Evolutionary conservation across 2,329 filamentous ascomycete species (phyloP).

Genomic region (Albifimbria verrucaria): DNA sequence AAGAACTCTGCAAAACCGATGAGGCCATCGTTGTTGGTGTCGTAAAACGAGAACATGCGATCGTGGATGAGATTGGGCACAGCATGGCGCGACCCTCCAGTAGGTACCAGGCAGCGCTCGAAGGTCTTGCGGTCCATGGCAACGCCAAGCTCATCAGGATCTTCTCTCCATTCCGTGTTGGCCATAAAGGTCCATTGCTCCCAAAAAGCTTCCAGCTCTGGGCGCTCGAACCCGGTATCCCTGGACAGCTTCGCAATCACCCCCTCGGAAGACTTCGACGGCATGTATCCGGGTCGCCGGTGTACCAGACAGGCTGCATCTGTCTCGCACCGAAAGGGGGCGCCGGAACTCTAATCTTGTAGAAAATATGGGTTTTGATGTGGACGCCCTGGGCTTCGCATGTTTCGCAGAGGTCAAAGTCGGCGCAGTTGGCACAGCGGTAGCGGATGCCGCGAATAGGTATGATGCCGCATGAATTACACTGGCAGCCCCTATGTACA

Average conservation of each 20-base stretch:
- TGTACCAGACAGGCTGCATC: slow-evolving; percentile 81
- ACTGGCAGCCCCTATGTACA: slow-evolving; percentile 87
- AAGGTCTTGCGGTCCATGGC: slow-evolving; percentile 94
- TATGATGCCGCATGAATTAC: slow-evolving; percentile 81
- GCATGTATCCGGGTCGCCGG: slow-evolving; percentile 75
- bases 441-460: slow-evolving; percentile 92
- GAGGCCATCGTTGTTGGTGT: slow-evolving; percentile 81
- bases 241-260: slow-evolving; percentile 66
- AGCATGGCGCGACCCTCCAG: slow-evolving; percentile 73
- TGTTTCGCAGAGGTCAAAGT: slow-evolving; percentile 92
- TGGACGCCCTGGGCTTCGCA: slow-evolving; percentile 81
- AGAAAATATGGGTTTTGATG: slow-evolving; percentile 90
- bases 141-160: slow-evolving; percentile 72
- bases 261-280: slow-evolving; percentile 62
- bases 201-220: slow-evolving; percentile 89
- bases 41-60: slow-evolving; percentile 95
- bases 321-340: slow-evolving; percentile 79
- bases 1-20: slow-evolving; percentile 94
- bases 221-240: slow-evolving; percentile 76
- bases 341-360: slow-evolving; percentile 89
- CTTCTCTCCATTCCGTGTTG: slow-evolving; percentile 76
- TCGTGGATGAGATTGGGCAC: slow-evolving; percentile 90
- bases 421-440: slow-evolving; percentile 90
- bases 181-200: slow-evolving; percentile 96
- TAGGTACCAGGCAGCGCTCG: slow-evolving; percentile 83